These are phyloP conservation scores for Roridomyces roridus DNA, from an alignment of 768 basidiomycete species.

Conservation along the genomic window DNA sequence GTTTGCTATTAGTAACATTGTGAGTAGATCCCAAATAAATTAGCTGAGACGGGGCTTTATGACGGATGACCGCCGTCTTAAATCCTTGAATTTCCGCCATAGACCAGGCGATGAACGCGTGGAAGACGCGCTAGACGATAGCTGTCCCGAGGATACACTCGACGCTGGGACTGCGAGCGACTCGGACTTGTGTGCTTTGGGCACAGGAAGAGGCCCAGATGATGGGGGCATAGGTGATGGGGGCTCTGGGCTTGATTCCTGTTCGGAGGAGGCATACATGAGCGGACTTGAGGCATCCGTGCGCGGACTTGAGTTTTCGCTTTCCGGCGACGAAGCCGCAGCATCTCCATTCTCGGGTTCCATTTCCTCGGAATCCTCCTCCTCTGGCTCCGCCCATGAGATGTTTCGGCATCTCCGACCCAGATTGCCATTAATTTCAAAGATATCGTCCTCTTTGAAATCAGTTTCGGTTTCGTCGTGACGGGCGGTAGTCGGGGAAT, in stretches of 20 bases:
- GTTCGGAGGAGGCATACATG: slow-evolving; percentile 6
- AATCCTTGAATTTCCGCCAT: slow-evolving; percentile 42
- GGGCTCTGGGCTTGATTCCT: not conserved
- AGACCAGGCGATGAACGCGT: slow-evolving; percentile 30
- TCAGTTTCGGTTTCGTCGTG: slow-evolving; percentile 28
- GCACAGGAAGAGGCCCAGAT: not conserved
- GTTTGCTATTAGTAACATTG: no score
- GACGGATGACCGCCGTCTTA: slow-evolving; percentile 9
- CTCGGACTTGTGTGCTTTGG: not conserved
- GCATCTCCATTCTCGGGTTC: slow-evolving; percentile 3
- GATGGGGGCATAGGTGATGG: not conserved
- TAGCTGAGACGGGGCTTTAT: no score
- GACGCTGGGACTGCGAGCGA: slow-evolving; percentile 10
- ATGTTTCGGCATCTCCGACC: slow-evolving; percentile 20
- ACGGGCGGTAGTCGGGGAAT: slow-evolving; percentile 39
- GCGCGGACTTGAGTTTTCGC: slow-evolving; percentile 2
- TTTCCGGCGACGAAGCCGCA: not conserved
- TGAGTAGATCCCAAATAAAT: no score
- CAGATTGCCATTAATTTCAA: slow-evolving; percentile 43
- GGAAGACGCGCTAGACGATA: slow-evolving; percentile 16
- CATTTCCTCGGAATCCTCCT: slow-evolving; percentile 9
- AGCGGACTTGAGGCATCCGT: not conserved
- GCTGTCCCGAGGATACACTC: not conserved
- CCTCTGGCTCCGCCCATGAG: slow-evolving; percentile 28
- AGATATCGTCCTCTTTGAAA: slow-evolving; percentile 37